Evolutionary conservation across 1,284 basidiomycete species (phyloP).

Genomic region (Neolentinus lepideus): DNA sequence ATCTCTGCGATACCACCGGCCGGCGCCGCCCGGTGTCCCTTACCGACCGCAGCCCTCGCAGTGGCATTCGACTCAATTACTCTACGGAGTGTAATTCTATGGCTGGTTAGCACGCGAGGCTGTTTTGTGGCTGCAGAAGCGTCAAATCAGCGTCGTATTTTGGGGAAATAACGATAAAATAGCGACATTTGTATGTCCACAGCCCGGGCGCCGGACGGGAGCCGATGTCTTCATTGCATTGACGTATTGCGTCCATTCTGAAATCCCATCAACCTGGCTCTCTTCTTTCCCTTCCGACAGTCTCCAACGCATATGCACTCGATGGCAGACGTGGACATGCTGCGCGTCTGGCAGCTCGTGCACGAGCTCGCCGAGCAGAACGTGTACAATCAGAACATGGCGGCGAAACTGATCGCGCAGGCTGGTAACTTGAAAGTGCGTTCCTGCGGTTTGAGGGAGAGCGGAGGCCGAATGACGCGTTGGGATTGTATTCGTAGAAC

Average conservation of each 20-base stretch:
- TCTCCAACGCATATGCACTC: constrained; percentile 44
- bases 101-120: not conserved
- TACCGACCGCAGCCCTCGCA: not conserved
- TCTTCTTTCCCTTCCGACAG: not conserved
- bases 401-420: constrained; percentile 67
- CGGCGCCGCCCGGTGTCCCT: not conserved
- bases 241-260: too few relatives aligned
- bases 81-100: not conserved
- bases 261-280: not conserved
- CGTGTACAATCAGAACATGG: constrained; percentile 76
- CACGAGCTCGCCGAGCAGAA: constrained; percentile 85
- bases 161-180: too few relatives aligned
- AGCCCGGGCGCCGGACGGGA: too few relatives aligned
- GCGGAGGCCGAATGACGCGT: constrained; percentile 9
- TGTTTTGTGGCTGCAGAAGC: too few relatives aligned
- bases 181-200: too few relatives aligned
- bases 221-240: too few relatives aligned
- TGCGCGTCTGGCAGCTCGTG: constrained; percentile 73
- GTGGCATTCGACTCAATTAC: not conserved
- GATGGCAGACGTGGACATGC: constrained; percentile 36
- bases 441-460: constrained; percentile 4
- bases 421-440: constrained; percentile 76
- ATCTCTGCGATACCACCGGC: not conserved
- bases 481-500: constrained; percentile 36
- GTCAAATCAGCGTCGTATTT: too few relatives aligned